A percentile compares a stretch with the other conserved stretches of the same genome.
phyloP scores from a whole-genome alignment of 1,284 basidiomycete genomes.

The Puccinia novopanici region DNA sequence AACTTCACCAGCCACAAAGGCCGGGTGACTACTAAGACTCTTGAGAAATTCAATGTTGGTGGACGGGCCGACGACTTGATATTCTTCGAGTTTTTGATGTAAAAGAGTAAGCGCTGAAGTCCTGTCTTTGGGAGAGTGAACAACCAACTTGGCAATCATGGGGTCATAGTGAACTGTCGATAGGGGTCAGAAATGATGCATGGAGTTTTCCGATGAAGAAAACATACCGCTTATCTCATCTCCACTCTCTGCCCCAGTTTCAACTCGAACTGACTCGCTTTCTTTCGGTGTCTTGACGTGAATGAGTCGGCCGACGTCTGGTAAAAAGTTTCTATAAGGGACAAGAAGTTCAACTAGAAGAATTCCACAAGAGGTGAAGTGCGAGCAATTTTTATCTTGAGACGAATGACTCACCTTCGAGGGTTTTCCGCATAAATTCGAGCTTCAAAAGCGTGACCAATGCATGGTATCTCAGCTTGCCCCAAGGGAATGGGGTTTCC shows the following conservation, averaged over 20 bases:
- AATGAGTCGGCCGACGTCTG: slow-evolving; percentile 79
- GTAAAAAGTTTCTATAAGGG: slow-evolving; percentile 70
- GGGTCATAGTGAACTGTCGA: slow-evolving; percentile 74
- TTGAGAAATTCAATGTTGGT: slow-evolving; percentile 89
- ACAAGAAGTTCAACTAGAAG: background rate
- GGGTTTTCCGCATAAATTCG: slow-evolving; percentile 96
- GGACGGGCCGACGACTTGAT: slow-evolving; percentile 83
- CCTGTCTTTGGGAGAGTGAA: slow-evolving; percentile 76
- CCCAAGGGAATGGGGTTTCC: slow-evolving; percentile 78
- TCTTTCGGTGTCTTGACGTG: slow-evolving; percentile 67
- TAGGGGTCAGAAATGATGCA: background rate
- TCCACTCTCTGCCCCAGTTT: slow-evolving; percentile 82
- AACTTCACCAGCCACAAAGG: slow-evolving; percentile 78
- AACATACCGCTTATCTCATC: slow-evolving; percentile 75
- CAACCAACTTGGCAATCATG: slow-evolving; percentile 90
- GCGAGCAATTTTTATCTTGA: background rate
- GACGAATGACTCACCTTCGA: slow-evolving; percentile 64
- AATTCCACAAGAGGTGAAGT: background rate
- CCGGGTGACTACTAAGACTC: slow-evolving; percentile 72
- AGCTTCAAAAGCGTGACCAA: slow-evolving; percentile 91
- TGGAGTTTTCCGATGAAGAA: background rate
- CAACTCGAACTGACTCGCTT: slow-evolving; percentile 74
- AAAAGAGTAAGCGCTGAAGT: slow-evolving; percentile 79
- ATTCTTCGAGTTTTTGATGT: slow-evolving; percentile 77
- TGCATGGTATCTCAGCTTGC: slow-evolving; percentile 76